A percentile compares a stretch with the other conserved stretches of the same genome.
phyloP scores from a whole-genome alignment of 2,329 filamentous ascomycete genomes.

The Trichophyton simii region DNA sequence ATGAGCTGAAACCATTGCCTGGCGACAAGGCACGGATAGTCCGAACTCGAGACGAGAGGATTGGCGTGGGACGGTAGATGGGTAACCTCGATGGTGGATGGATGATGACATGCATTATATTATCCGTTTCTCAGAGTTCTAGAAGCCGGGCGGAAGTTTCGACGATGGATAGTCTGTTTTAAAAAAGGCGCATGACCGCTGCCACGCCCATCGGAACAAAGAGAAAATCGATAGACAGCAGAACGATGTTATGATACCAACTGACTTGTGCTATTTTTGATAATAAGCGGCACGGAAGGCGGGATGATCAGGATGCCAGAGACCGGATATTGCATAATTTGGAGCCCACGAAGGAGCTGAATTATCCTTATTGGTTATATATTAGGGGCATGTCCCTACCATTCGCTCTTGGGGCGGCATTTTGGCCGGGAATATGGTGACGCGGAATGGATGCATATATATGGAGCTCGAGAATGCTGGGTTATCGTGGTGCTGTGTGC shows the following conservation, averaged over 20 bases:
- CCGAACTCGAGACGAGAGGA: constrained; percentile 35
- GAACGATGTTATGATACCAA: background rate
- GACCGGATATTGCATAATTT: background rate
- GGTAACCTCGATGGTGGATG: constrained; percentile 1
- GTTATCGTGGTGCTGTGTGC: background rate
- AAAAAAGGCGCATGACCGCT: background rate
- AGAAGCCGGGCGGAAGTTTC: background rate
- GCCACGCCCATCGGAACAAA: background rate
- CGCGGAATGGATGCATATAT: background rate
- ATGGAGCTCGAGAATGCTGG: background rate
- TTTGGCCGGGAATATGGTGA: background rate
- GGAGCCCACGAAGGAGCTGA: background rate
- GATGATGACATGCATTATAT: background rate
- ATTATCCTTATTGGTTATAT: background rate
- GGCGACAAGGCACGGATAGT: constrained; percentile 38
- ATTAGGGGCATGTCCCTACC: background rate
- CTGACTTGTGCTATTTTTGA: background rate
- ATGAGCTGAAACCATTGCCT: constrained; percentile 39
- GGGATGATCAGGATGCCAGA: background rate
- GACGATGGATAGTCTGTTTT: background rate
- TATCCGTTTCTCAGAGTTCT: background rate
- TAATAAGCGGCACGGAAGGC: background rate
- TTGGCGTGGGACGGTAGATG: constrained; percentile 22
- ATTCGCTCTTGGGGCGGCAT: background rate
- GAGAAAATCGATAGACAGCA: background rate